These are phyloP conservation scores for Vicia sativa DNA, from an alignment of 306 rosid genomes.

Conservation along the genomic window DNA sequence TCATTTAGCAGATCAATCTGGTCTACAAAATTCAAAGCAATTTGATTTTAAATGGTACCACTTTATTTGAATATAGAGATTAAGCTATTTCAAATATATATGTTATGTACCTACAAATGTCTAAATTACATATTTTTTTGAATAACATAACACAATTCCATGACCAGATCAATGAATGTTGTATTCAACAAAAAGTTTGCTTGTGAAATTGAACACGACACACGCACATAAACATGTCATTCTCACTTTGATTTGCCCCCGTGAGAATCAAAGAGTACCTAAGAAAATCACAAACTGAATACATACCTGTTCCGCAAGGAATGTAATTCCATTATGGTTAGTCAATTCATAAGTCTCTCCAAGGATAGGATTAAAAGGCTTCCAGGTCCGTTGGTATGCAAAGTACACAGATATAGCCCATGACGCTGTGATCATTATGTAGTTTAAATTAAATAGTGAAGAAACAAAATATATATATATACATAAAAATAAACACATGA, in stretches of 20 bases:
- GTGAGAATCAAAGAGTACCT: background rate
- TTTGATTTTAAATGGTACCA: background rate
- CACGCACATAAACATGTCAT: too few relatives aligned
- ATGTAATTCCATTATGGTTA: constrained; percentile 75
- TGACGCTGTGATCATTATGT: constrained; percentile 59
- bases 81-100: background rate
- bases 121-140: background rate
- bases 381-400: constrained; percentile 96
- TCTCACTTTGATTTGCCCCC: too few relatives aligned
- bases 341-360: constrained; percentile 92
- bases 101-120: background rate
- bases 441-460: constrained; percentile 8
- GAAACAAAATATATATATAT: constrained; percentile 21
- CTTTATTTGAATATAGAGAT: background rate
- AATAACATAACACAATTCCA: background rate
- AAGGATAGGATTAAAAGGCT: constrained; percentile 95
- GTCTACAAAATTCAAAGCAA: background rate
- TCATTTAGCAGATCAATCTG: background rate
- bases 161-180: background rate
- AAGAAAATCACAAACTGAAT: constrained; percentile 33
- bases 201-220: background rate
- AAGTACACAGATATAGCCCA: constrained; percentile 94
- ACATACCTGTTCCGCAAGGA: constrained; percentile 87
- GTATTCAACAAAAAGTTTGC: background rate
- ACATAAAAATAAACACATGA: background rate